Base-by-base conservation (phyloP, 2,329 filamentous ascomycete species). In the Penicillium sp. region DNA sequence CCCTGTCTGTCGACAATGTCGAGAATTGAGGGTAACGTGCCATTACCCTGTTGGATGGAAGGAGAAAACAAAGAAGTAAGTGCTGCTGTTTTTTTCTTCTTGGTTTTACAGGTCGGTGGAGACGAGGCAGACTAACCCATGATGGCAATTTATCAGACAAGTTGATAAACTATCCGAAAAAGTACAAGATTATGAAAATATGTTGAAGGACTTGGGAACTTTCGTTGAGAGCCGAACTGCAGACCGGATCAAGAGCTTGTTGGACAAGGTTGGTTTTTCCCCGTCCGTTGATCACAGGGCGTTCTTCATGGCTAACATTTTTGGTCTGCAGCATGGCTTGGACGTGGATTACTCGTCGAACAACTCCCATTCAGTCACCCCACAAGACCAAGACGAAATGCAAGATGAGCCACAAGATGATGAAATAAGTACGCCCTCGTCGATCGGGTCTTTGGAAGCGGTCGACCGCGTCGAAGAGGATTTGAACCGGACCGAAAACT, bases 391-490 rank as follows among this genome's bases (percentile, higher is more conserved):
- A 10, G 36, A 39, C 10, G 36, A 39, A 4, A 21, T 39, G 9
- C 36, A 39, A 21, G 36, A 39, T 23, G 36, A 21, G 12, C 3
- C 68, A 1, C 66, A 65, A 13, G 60, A 66, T 16, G 64, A 68
- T 41, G 68, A 72, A 16, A 47, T 26, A 12, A 67, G 63, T 16
- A 63, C 65, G 1, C 62, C 66, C 33, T 72, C 69, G 8, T 70
- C 67, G 6, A 70, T 72, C 42, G 75, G 75, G 6, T 77, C 75
- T 1, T 67, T 75, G 28, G 74, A 76, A 36, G 73, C 73, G 5
- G 71, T 76, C 21, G 75, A 77, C 54, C 67, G 72, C n/a, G 72
- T 76, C 13, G 70, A 76, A 44, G 74, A 77, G 57, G 75, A 78
- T 42, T 61, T 76, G 44, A 74, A 74, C 18, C 67, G 71, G 42